phyloP scores from a whole-genome alignment of 2,329 filamentous ascomycete species.

The Didymella arachidicola region DNA sequence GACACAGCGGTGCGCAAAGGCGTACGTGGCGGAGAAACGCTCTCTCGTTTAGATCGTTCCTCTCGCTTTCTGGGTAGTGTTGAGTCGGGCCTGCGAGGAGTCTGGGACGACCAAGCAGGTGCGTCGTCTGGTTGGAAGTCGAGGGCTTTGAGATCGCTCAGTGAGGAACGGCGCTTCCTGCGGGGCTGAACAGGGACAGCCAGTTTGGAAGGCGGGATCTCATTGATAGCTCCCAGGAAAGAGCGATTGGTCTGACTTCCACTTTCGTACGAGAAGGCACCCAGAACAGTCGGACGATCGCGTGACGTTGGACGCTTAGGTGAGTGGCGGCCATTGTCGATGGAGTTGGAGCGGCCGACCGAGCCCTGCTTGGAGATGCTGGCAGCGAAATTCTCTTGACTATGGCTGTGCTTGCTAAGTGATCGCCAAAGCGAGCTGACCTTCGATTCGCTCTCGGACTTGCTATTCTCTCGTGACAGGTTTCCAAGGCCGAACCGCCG shows the following conservation, averaged over 20 bases:
- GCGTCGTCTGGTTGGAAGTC: constrained; percentile 62
- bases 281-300: constrained; percentile 60
- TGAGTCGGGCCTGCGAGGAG: constrained; percentile 43
- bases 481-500: constrained; percentile 83
- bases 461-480: constrained; percentile 80
- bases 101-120: constrained; percentile 50
- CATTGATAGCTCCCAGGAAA: constrained; percentile 60
- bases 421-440: constrained; percentile 83
- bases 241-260: constrained; percentile 45
- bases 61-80: constrained; percentile 28
- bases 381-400: constrained; percentile 57
- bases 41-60: constrained; percentile 21
- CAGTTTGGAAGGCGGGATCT: constrained; percentile 51
- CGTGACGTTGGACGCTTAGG: constrained; percentile 63
- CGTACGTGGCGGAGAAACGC: constrained; percentile 43
- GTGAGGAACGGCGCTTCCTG: constrained; percentile 87
- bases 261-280: constrained; percentile 59
- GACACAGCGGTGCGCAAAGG: constrained; percentile 43
- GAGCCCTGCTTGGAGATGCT: constrained; percentile 71
- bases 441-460: constrained; percentile 71
- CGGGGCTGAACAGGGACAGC: constrained; percentile 39
- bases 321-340: constrained; percentile 68
- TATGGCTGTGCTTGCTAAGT: constrained; percentile 76
- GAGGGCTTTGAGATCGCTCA: constrained; percentile 81
- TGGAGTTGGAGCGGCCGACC: constrained; percentile 76